These are phyloP conservation scores for Scleromitrula shiraiana DNA, from an alignment of 2,329 filamentous ascomycete genomes.

Conservation along the genomic window DNA sequence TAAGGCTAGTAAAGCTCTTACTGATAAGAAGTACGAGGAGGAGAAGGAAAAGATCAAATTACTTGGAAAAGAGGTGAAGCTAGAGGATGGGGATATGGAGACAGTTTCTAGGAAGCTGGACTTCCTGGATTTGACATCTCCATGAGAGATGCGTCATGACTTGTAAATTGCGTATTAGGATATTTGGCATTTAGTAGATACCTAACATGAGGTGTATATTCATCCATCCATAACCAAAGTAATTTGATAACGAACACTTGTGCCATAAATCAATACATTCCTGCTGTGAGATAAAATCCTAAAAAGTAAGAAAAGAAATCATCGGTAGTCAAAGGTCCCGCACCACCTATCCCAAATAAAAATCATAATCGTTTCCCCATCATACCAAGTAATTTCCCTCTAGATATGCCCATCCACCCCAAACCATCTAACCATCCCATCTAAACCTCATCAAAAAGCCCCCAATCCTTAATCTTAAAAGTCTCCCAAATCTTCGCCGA, in stretches of 20 bases:
- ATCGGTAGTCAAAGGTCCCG: neutral
- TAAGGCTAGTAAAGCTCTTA: conserved; percentile 33
- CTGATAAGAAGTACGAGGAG: neutral
- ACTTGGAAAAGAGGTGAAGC: conserved; percentile 11
- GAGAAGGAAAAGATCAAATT: neutral
- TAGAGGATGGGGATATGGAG: conserved; percentile 15
- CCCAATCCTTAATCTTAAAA: conserved; percentile 75
- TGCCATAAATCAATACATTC: neutral
- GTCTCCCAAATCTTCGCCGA: conserved; percentile 60
- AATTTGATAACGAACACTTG: neutral
- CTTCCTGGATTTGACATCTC: conserved; percentile 27
- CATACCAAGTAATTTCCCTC: neutral
- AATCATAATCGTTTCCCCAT: neutral
- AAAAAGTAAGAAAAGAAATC: too few species aligned
- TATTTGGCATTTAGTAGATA: too few species aligned
- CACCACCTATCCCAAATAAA: neutral
- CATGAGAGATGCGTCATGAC: conserved; percentile 10
- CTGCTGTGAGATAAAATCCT: too few species aligned
- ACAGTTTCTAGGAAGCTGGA: conserved; percentile 25
- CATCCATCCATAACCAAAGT: neutral
- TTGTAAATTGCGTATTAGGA: too few species aligned
- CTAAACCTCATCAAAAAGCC: conserved; percentile 43
- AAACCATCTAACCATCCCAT: neutral
- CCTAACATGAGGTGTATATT: too few species aligned
- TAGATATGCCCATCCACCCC: neutral